Evolutionary conservation across 768 basidiomycete species (phyloP).

Genomic region (Boletus rubescentipes): DNA sequence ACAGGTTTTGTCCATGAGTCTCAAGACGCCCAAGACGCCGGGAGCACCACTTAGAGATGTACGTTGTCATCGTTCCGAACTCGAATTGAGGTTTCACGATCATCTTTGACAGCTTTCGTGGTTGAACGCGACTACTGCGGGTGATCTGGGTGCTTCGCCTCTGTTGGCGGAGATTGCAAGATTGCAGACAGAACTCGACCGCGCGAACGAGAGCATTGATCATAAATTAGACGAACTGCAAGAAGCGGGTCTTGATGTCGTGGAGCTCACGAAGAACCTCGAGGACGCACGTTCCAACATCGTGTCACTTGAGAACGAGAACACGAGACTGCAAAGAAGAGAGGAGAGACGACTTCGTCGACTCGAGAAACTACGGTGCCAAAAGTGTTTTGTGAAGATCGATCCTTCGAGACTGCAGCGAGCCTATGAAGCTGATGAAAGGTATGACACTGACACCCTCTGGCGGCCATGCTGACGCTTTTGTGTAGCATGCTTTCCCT

Average conservation of each 20-base stretch:
- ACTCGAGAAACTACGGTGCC: slow-evolving; percentile 61
- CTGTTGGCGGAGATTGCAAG: slow-evolving; percentile 70
- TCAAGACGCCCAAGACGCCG: slow-evolving; percentile 72
- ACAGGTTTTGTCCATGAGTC: slow-evolving; percentile 64
- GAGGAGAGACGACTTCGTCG: slow-evolving; percentile 69
- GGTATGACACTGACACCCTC: slow-evolving; percentile 38
- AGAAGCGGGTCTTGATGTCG: slow-evolving; percentile 73
- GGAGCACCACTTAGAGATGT: slow-evolving; percentile 79
- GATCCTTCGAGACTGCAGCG: slow-evolving; percentile 46
- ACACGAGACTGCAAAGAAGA: slow-evolving; percentile 58
- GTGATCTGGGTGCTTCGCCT: slow-evolving; percentile 57
- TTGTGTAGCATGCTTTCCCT: slow-evolving; percentile 44
- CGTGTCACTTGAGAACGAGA: slow-evolving; percentile 61
- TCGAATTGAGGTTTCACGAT: slow-evolving; percentile 7
- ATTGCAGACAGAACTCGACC: slow-evolving; percentile 72
- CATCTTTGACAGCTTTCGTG: slow-evolving; percentile 58
- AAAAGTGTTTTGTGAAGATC: slow-evolving; percentile 65
- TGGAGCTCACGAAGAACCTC: slow-evolving; percentile 67
- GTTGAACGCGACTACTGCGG: slow-evolving; percentile 57
- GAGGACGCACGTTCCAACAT: slow-evolving; percentile 68
- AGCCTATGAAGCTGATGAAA: slow-evolving; percentile 54
- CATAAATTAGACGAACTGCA: slow-evolving; percentile 86
- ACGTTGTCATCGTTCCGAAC: slow-evolving; percentile 24
- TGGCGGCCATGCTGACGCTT: slow-evolving; percentile 6
- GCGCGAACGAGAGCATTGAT: slow-evolving; percentile 82